phyloP scores from a whole-genome alignment of 129 eudicot species.

The Escallonia rubra region DNA sequence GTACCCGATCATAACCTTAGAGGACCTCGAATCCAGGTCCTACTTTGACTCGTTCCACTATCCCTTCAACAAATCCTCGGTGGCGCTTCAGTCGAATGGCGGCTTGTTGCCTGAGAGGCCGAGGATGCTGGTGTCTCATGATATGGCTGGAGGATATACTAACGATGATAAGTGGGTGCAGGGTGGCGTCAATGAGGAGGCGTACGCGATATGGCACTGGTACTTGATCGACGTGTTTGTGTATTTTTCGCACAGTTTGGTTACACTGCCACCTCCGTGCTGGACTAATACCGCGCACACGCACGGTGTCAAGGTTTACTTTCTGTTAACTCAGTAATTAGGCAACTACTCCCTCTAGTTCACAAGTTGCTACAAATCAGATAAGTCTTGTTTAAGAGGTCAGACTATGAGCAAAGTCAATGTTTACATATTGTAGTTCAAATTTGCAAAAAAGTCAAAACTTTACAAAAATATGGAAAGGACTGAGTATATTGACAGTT shows the following conservation, averaged over 20 bases:
- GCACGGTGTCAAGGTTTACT: constrained; percentile 80
- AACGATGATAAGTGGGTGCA: constrained; percentile 77
- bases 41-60: constrained; percentile 75
- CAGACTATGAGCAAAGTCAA: no score
- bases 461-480: no score
- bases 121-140: constrained; percentile 82
- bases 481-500: no score
- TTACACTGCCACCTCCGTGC: constrained; percentile 87
- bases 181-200: constrained; percentile 67
- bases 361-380: no score
- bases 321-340: neutral
- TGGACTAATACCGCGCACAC: constrained; percentile 87
- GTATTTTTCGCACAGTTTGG: constrained; percentile 78
- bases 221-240: constrained; percentile 88
- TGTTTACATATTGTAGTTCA: no score
- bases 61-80: constrained; percentile 59
- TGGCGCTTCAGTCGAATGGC: constrained; percentile 12
- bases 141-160: constrained; percentile 80
- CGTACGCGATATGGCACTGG: constrained; percentile 93
- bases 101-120: constrained; percentile 47
- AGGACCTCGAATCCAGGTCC: neutral
- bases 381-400: no score
- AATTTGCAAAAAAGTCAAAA: no score
- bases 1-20: neutral
- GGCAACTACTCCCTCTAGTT: neutral